Evolutionary conservation across 148 eudicot species (phyloP).

Genomic region (Rhododendron mucronatum): DNA sequence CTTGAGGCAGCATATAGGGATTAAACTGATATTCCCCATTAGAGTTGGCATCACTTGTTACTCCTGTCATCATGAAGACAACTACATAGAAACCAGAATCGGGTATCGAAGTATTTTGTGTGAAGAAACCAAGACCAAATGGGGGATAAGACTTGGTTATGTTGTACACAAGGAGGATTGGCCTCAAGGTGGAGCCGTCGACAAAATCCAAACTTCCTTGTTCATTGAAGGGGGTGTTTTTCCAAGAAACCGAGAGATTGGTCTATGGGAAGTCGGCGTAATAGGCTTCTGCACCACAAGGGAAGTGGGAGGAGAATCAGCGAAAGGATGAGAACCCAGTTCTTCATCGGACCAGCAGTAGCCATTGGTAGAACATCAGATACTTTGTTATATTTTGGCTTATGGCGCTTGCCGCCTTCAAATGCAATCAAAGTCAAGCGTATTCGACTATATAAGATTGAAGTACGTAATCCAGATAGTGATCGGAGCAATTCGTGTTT

Average conservation of each 20-base stretch:
- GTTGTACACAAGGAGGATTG: background rate
- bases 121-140: background rate
- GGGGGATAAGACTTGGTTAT: background rate
- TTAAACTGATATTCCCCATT: background rate
- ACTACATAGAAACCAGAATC: background rate
- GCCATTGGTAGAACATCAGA: too few species aligned
- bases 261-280: background rate
- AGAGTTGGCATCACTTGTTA: background rate
- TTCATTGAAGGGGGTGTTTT: background rate
- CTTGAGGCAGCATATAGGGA: background rate
- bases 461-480: too few species aligned
- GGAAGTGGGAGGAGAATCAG: background rate
- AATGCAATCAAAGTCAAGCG: too few species aligned
- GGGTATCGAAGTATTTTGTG: background rate
- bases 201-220: background rate
- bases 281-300: background rate
- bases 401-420: too few species aligned
- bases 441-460: too few species aligned
- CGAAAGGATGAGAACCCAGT: background rate
- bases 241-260: background rate
- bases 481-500: too few species aligned
- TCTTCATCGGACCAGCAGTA: too few species aligned
- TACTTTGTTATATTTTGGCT: background rate
- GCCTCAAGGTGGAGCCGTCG: background rate
- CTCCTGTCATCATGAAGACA: background rate